A percentile compares a stretch with the other conserved stretches of the same genome.
Evolutionary conservation across 2,329 filamentous ascomycete genomes (phyloP).

Genomic region (Fusarium fracticaudum): DNA sequence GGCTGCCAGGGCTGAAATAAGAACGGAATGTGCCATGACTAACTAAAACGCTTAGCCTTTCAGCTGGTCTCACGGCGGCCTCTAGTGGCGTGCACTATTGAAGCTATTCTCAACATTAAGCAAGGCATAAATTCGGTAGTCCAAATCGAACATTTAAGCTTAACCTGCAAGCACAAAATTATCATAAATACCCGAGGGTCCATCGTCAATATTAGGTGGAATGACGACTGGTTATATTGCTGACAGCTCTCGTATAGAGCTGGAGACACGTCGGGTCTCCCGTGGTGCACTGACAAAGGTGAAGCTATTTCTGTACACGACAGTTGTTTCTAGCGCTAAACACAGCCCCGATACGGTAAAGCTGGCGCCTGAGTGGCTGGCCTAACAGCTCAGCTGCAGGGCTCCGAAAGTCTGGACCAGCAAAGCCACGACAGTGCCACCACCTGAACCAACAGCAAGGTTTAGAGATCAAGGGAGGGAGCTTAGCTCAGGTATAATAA

Average conservation of each 20-base stretch:
- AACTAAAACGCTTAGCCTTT: background rate
- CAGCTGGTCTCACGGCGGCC: background rate
- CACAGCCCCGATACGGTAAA: constrained; percentile 15
- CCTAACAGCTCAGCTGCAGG: constrained; percentile 1
- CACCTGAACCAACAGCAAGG: constrained; percentile 5
- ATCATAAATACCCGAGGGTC: background rate
- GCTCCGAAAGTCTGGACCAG: constrained; percentile 16
- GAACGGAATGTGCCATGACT: background rate
- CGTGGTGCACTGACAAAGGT: background rate
- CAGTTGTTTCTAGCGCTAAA: background rate
- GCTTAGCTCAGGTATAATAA: constrained; percentile 14
- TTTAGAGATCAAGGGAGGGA: constrained; percentile 16
- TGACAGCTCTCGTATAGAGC: background rate
- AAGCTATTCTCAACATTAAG: constrained; percentile 2
- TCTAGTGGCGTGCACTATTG: constrained; percentile 16
- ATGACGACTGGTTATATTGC: background rate
- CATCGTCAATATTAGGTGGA: background rate
- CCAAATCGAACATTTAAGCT: background rate
- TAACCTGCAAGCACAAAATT: background rate
- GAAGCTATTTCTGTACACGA: constrained; percentile 24
- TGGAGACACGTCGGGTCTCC: background rate
- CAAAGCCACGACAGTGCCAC: constrained; percentile 29
- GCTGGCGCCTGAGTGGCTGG: constrained; percentile 16
- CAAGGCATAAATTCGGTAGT: background rate
- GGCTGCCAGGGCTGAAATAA: background rate